phyloP scores from a whole-genome alignment of 805 yeast genomes.

The Yamadazyma kitorensis region DNA sequence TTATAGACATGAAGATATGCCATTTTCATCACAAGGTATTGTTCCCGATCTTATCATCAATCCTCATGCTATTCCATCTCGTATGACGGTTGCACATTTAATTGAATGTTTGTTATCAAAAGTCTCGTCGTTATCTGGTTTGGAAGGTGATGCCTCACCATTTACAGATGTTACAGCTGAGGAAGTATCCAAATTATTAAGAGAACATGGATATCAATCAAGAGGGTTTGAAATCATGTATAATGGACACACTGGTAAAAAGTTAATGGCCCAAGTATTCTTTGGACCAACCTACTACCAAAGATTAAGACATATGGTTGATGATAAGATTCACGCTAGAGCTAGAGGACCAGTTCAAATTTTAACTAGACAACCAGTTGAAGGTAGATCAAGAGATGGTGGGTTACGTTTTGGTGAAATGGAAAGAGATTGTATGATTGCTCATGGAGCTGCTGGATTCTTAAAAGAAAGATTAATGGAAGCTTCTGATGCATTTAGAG shows the following conservation, averaged over 20 bases:
- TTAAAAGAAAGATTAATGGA: slow-evolving; percentile 92
- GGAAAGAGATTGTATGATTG: slow-evolving; percentile 99
- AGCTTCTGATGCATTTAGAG: slow-evolving; percentile 97
- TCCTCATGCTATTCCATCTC: slow-evolving; percentile 99
- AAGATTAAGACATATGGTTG: slow-evolving; percentile 98
- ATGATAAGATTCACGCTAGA: slow-evolving; percentile 97
- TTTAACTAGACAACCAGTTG: slow-evolving; percentile 96
- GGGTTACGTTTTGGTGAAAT: slow-evolving; percentile 98
- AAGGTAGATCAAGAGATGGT: slow-evolving; percentile 98
- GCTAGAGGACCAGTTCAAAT: slow-evolving; percentile 99
- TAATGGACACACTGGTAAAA: slow-evolving; percentile 98
- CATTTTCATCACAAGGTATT: slow-evolving; percentile 90
- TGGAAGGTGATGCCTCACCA: slow-evolving; percentile 99
- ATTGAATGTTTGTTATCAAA: slow-evolving; percentile 96
- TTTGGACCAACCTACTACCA: slow-evolving; percentile 99
- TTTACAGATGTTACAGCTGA: slow-evolving; percentile 98
- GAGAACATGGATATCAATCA: slow-evolving; percentile 96
- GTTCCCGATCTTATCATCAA: slow-evolving; percentile 97
- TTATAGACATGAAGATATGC: slow-evolving; percentile 98
- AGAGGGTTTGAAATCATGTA: slow-evolving; percentile 99
- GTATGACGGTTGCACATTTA: slow-evolving; percentile 99
- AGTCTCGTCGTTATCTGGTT: slow-evolving; percentile 90
- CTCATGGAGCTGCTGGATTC: slow-evolving; percentile 96
- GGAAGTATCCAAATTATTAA: slow-evolving; percentile 85
- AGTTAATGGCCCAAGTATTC: slow-evolving; percentile 96